Base-by-base conservation (phyloP, 805 yeast genomes). In the Sungouiozyma intestinalis region DNA sequence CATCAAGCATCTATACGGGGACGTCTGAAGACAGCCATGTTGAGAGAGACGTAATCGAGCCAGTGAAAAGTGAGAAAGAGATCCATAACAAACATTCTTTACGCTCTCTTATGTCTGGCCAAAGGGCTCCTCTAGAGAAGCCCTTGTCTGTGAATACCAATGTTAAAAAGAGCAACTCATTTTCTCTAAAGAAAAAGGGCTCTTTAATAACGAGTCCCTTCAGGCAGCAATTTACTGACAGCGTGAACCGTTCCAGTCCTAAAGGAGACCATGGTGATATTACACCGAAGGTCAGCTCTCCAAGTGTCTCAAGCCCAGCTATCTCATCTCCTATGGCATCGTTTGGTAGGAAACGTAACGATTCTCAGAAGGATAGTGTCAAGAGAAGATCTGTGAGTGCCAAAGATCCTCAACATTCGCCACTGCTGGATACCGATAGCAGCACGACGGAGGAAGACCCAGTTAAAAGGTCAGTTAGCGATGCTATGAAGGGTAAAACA, bases 71-170 rank as follows among this genome's bases (percentile, higher is more conserved):
- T 24, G 29, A 24, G 29, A 24, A 11, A 24, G 29, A 36, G 53
- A 57, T 36, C 80, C 75, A 50, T 72, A 74, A 50, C 70, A 84
- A 48, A 78, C 76, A 45, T 76, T 82, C 0, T 77, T 83, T 0
- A 61, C 77, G 37, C 69, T 77, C 45, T 72, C 76, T 40, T 77
- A 73, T 48, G 58, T 74, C 35, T 48, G 55, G 9, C 44, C 46
- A 15, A 46, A 47, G 16, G 46, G 47, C 29, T 24, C 29, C 29
- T 7, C 11, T 24, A 34, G 50, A 48, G 5, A 47, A 57, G 20
- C 20, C 45, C 15, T 36, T 42, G 35, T 29, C 40, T 14, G 33
- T 35, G 9, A 43, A 38, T 33, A 40, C 44, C 2, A 32, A 20
- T 5, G 15, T 47, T 1, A 40, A 16, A 16, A 44, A 19, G 16